Evolutionary conservation across 768 basidiomycete genomes (phyloP), one percentile per base, ranked within the genome.

Genomic region (Tephrocybe sp.): DNA sequence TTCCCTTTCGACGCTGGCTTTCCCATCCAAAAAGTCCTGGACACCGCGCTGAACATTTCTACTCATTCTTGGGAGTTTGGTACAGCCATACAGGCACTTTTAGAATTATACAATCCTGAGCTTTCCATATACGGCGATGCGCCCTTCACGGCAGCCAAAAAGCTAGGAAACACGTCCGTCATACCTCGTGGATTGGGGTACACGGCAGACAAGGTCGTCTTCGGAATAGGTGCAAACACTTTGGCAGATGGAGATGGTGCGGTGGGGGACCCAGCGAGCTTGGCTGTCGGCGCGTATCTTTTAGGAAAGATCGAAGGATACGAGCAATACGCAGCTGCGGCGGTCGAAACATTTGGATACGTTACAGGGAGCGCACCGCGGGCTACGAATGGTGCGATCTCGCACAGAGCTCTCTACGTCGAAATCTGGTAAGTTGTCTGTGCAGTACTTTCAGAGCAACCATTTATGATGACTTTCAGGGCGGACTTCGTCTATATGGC

Each of bases 401-500:
- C 80, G 6, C 84, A 85, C 44, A 67, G 81, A 1, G 56, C 56
- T n/a, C 65, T 73, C 50, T 39, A 49, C 20, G 33, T 32, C 30
- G 30, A 18, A 5, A 86, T 53, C 84, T 83, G 1, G 78, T 82
- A 1, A 75, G 74, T 53, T 56, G 80, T n/a, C 18, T 39, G 17
- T 8, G 38, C 5, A 9, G 3, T 21, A 12, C 38, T 39, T 12
- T 39, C 8, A 6, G 20, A 11, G 5, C 14, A n/a, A n/a, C 11
- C 11, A n/a, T 12, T 3, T 39, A 4, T 21, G 18, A 3, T 39
- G 38, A 20, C 20, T 9, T 20, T 24, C 33, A 79, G 78, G 79
- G 71, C 78, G 14, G 79, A 81, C 59, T 82, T 77, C 45, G 61
- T 78, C 1, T 81, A 76, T 62, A 81, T 81, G 81, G 78, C 65